phyloP scores from a whole-genome alignment of 129 eudicot species.

The Helichrysum umbraculigerum region DNA sequence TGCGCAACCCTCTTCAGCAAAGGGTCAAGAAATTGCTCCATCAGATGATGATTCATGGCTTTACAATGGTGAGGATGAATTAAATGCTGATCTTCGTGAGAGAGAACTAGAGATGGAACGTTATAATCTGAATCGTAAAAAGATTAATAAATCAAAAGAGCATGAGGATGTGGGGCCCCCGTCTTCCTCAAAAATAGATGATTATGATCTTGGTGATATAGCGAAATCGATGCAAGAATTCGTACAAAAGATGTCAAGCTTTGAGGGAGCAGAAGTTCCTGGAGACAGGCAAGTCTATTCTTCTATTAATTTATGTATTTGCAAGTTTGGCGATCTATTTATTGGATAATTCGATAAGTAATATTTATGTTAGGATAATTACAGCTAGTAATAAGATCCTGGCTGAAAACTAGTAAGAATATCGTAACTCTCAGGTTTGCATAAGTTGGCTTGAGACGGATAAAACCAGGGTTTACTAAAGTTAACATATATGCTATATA shows the following conservation, averaged over 20 bases:
- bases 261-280: conserved; percentile 92
- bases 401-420: background rate
- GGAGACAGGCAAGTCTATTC: conserved; percentile 48
- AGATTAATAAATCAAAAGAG: conserved; percentile 60
- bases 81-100: conserved; percentile 78
- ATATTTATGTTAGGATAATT: background rate
- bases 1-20: conserved; percentile 43
- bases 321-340: background rate
- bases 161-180: conserved; percentile 49
- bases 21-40: conserved; percentile 59
- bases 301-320: conserved; percentile 7
- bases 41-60: conserved; percentile 98
- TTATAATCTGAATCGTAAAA: conserved; percentile 47
- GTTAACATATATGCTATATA: background rate
- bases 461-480: background rate
- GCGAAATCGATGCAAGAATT: conserved; percentile 85
- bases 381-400: background rate
- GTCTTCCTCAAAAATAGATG: conserved; percentile 42
- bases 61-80: conserved; percentile 86
- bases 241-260: conserved; percentile 72
- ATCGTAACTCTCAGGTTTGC: no score
- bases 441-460: background rate
- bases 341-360: background rate
- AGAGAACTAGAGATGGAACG: conserved; percentile 85
- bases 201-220: conserved; percentile 68